Evolutionary conservation across 345 rosid genomes (phyloP).

Genomic region (Dimocarpus longan): DNA sequence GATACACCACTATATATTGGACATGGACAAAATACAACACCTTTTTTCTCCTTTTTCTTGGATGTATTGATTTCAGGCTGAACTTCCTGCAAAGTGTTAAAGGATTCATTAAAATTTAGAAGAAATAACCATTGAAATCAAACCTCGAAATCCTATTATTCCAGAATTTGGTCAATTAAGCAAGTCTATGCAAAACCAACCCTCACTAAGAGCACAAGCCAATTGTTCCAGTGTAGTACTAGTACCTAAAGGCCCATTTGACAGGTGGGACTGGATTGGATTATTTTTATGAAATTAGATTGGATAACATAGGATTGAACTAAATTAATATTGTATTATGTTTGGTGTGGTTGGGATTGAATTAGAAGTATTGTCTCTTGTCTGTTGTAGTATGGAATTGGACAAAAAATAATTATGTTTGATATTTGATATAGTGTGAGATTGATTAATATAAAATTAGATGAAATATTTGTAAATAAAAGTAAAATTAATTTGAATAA

Average conservation of each 20-base stretch:
- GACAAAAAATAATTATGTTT: no score
- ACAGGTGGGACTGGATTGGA: no score
- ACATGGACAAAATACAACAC: slow-evolving; percentile 30
- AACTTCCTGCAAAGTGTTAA: slow-evolving; percentile 51
- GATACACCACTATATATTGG: not conserved
- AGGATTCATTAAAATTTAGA: slow-evolving; percentile 11
- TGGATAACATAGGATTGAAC: no score
- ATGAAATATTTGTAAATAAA: no score
- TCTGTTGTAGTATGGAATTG: no score
- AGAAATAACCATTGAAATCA: not conserved
- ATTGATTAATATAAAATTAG: no score
- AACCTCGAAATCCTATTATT: slow-evolving; percentile 7
- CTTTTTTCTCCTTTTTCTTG: slow-evolving; percentile 46
- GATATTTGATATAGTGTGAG: no score
- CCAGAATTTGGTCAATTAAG: not conserved
- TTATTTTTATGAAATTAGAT: no score
- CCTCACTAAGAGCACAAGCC: not conserved
- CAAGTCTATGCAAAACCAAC: not conserved
- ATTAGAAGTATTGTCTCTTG: no score
- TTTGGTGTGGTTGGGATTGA: no score
- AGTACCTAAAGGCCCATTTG: not conserved
- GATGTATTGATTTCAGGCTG: slow-evolving; percentile 38
- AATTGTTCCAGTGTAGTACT: not conserved
- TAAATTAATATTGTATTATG: no score
- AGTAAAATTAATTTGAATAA: no score